Base-by-base conservation (phyloP, 2,329 filamentous ascomycete genomes). In the Clarireedia hainanense region DNA sequence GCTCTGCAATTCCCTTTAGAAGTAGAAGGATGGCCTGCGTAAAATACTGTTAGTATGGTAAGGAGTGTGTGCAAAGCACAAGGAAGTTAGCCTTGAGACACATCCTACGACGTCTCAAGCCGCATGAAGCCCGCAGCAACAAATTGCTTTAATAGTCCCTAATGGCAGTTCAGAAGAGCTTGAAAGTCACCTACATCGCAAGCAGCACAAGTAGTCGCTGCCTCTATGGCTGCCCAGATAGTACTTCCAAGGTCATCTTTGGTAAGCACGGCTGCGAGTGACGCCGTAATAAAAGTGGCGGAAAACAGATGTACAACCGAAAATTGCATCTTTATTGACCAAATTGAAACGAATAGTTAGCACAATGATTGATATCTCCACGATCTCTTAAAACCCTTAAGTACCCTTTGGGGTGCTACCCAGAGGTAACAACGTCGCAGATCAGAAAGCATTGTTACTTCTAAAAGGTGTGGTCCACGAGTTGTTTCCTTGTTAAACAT, bases 1-100 rank as follows among this genome's bases (percentile, higher is more conserved):
- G 58, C 14, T 62, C 63, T 5, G 76, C 72, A 30, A 77, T 64
- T 1, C 70, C 70, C 59, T 79, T 76, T 15, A 80, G 71, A 7
- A 72, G 62, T 12, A 67, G 59, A 2, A 77, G 63, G 15, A 75
- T 60, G 17, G 63, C 57, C 63, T 63, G 5, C 34, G n/a, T 26
- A 9, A 6, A 45, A 20, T 5, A 17, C 9, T 15, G 26, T 55
- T 45, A 52, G 54, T 34, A 34, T 34, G 4, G 30, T 34, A 34
- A 34, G 30, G 30, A 34, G 30, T 4, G 12, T 12, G 12, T 34
- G 30, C 2, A 12, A 34, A 34, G 10, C 30, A 34, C 10, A 34
- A 12, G 30, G 7, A 34, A 12, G 7, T 34, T 12, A 14, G 30
- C 30, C 4, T 34, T 34, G 30, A 34, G 30, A 12, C 30, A 34